Evolutionary conservation across 2,329 filamentous ascomycete species (phyloP), one percentile per base, ranked within the genome.

Genomic region (Leptosphaerulina australis): DNA sequence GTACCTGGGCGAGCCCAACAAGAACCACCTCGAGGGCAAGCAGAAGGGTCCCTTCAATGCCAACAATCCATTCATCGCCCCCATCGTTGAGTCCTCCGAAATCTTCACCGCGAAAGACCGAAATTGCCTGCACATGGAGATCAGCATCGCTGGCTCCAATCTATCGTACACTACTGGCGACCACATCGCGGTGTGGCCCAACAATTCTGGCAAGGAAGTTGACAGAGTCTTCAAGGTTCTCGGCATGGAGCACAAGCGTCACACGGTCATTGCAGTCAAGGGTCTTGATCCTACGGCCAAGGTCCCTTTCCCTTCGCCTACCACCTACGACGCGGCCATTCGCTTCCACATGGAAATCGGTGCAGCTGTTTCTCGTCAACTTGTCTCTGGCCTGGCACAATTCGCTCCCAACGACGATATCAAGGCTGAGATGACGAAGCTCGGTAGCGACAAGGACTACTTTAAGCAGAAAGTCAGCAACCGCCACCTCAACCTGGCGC

Each of bases 271-370:
- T 73, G 86, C 83, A 57, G 86, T 99, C 73, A 97, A 95, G 78
- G 87, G 90, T 50, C 84, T 97, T 30, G 95, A 99, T 75, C 86
- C 92, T 33, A 97, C 94, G 7, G 91, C 94, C 62, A 97, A 97
- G 79, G 91, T 99, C 35, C 94, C 94, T 6, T 97, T 99, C 79
- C 95, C 95, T 14, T 92, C 92, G 4, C 94, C 94, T 5, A 97
- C 94, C 12, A 99, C 94, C 2, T 97, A 93, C 75, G 93, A 97
- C 76, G 88, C 93, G 50, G 91, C 93, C 58, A 80, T 90, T 52
- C 90, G 94, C 62, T 99, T 97, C 76, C 93, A 99, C 76, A 88
- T 99, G 80, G 95, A 99, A 77, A 94, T 97, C 59, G 90, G 91
- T 71, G 91, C 91, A 34, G 91, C 94, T 36, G 89, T 99, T 22